These are phyloP conservation scores for Pythium grandisporangium DNA, from an alignment of 352 stramenopile species.

Conservation along the genomic window DNA sequence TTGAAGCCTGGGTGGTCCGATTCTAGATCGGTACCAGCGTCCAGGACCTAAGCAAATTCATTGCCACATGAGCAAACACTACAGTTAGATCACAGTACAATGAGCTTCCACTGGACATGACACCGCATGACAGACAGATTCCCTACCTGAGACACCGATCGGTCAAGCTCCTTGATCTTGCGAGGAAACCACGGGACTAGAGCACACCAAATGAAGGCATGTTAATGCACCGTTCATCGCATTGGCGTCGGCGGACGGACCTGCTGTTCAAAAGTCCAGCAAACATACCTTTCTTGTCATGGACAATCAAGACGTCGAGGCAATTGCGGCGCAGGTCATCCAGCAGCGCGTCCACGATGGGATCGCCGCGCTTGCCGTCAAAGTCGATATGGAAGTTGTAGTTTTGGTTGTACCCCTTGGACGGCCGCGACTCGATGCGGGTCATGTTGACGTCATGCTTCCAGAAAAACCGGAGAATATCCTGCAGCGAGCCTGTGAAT, in stretches of 20 bases:
- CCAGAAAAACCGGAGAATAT: slow-evolving; percentile 96
- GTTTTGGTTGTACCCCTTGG: slow-evolving; percentile 70
- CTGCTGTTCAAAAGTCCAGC: neutral
- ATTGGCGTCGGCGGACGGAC: too few species aligned
- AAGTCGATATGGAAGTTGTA: slow-evolving; percentile 94
- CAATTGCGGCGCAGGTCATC: slow-evolving; percentile 79
- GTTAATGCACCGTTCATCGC: too few species aligned
- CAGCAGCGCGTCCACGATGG: slow-evolving; percentile 79
- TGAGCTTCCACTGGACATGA: too few species aligned
- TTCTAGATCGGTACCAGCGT: slow-evolving; percentile 92
- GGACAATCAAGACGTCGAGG: slow-evolving; percentile 87
- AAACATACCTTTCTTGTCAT: slow-evolving; percentile 89
- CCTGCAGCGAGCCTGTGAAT: slow-evolving; percentile 82
- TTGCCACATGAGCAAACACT: too few species aligned
- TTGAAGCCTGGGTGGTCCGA: slow-evolving; percentile 94
- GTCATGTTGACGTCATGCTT: slow-evolving; percentile 97
- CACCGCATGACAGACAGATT: too few species aligned
- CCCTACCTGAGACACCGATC: slow-evolving; percentile 57
- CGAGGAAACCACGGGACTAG: slow-evolving; percentile 78
- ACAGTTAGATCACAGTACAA: too few species aligned
- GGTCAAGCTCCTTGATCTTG: slow-evolving; percentile 78
- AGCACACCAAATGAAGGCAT: neutral
- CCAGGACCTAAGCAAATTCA: too few species aligned
- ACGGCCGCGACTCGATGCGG: slow-evolving; percentile 92
- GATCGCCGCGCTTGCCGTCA: slow-evolving; percentile 77